These are phyloP conservation scores for Mortierella sp. DNA, from an alignment of 371 early-diverging fungal genomes.

Conservation along the genomic window DNA sequence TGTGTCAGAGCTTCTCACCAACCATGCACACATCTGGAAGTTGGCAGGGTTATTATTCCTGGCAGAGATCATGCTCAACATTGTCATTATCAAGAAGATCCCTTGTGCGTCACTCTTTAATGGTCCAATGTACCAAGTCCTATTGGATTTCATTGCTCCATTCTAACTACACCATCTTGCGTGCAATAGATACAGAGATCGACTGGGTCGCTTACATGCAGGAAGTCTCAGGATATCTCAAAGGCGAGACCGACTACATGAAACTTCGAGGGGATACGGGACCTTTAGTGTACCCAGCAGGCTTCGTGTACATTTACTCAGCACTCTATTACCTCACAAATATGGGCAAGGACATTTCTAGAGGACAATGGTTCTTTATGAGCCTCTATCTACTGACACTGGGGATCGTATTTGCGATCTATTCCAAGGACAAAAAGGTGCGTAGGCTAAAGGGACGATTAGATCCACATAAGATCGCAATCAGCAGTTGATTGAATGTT, in stretches of 20 bases:
- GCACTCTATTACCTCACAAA: slow-evolving; percentile 73
- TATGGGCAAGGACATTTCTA: slow-evolving; percentile 71
- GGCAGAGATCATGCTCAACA: slow-evolving; percentile 60
- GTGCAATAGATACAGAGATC: slow-evolving; percentile 85
- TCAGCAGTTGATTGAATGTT: not conserved
- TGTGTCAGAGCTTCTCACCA: slow-evolving; percentile 56
- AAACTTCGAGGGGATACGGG: slow-evolving; percentile 91
- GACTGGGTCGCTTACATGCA: slow-evolving; percentile 97
- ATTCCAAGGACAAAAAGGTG: slow-evolving; percentile 54
- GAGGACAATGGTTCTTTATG: slow-evolving; percentile 87
- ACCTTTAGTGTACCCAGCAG: slow-evolving; percentile 95
- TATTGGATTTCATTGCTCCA: not conserved
- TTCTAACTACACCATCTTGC: not conserved
- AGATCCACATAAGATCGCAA: too few relatives aligned
- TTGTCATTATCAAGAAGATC: slow-evolving; percentile 65
- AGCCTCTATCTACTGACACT: slow-evolving; percentile 77
- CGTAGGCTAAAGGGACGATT: not conserved
- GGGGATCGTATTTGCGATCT: slow-evolving; percentile 71
- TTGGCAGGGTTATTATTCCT: slow-evolving; percentile 66
- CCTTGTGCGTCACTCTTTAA: slow-evolving; percentile 23
- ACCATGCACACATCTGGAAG: slow-evolving; percentile 75
- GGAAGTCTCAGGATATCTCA: slow-evolving; percentile 79
- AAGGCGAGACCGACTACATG: slow-evolving; percentile 85
- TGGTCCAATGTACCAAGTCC: not conserved
- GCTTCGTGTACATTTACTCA: slow-evolving; percentile 90